These are phyloP conservation scores for Collybiopsis luxurians DNA, from an alignment of 768 basidiomycete species.

Conservation along the genomic window DNA sequence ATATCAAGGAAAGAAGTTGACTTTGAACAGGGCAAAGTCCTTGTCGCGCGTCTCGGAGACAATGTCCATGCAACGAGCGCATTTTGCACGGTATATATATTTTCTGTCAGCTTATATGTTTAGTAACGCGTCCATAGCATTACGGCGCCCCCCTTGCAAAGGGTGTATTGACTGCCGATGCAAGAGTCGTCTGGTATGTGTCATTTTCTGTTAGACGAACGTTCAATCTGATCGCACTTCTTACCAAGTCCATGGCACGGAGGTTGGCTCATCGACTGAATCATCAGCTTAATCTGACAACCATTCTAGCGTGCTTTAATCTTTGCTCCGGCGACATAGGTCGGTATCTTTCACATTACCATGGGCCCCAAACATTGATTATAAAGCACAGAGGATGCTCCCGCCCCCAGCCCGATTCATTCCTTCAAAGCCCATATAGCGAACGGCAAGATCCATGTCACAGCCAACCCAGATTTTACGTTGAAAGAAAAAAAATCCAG, in stretches of 20 bases:
- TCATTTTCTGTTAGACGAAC: neutral
- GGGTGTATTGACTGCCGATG: conserved; percentile 77
- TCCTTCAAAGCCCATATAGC: conserved; percentile 67
- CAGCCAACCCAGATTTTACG: conserved; percentile 61
- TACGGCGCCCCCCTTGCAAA: conserved; percentile 87
- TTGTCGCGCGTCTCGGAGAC: conserved; percentile 73
- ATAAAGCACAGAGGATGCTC: conserved; percentile 70
- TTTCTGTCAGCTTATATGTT: too few relatives aligned
- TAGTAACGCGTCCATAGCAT: conserved; percentile 33
- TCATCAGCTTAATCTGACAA: neutral
- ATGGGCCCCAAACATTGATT: neutral
- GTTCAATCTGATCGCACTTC: neutral
- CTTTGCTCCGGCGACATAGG: conserved; percentile 82
- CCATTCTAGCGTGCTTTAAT: conserved; percentile 75
- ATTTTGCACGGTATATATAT: conserved; percentile 56
- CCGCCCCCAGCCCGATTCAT: conserved; percentile 77
- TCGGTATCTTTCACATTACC: conserved; percentile 22
- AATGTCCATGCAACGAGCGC: conserved; percentile 78
- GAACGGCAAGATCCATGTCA: conserved; percentile 76
- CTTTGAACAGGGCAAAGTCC: conserved; percentile 76
- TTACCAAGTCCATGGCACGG: conserved; percentile 78
- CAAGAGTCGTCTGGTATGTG: conserved; percentile 73
- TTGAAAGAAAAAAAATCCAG: conserved; percentile 66
- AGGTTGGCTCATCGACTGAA: conserved; percentile 38
- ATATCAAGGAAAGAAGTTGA: conserved; percentile 72